Conservation (phyloP, 257 asterid genomes). For the Fraxinus excelsior region DNA sequence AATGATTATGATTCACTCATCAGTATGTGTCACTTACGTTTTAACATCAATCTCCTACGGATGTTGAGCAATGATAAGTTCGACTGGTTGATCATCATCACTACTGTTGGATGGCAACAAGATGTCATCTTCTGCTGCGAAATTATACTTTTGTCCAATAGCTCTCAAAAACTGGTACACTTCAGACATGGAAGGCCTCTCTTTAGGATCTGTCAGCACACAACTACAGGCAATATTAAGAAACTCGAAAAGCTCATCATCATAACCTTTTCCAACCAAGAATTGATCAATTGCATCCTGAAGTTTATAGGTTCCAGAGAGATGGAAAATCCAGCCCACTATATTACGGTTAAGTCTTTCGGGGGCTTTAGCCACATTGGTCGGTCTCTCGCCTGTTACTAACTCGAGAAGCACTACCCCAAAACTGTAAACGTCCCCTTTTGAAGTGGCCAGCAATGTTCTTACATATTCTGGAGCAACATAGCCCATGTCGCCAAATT, state of each 20-base stretch:
- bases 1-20: conserved; percentile 3
- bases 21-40: conserved; percentile 16
- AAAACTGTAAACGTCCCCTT: conserved; percentile 82
- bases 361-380: conserved; percentile 51
- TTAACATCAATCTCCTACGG: conserved; percentile 23
- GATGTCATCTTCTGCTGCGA: conserved; percentile 52
- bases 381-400: conserved; percentile 64
- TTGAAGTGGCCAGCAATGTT: conserved; percentile 80
- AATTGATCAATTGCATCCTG: conserved; percentile 59
- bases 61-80: conserved; percentile 65
- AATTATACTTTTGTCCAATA: conserved; percentile 58
- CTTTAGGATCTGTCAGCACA: conserved; percentile 61
- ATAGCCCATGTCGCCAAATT: conserved; percentile 76
- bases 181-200: conserved; percentile 80
- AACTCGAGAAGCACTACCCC: conserved; percentile 84
- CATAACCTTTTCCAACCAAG: conserved; percentile 58
- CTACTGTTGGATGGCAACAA: conserved; percentile 41
- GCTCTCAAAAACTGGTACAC: conserved; percentile 71
- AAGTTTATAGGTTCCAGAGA: conserved; percentile 55
- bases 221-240: conserved; percentile 77
- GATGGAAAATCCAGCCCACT: conserved; percentile 66
- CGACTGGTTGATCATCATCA: conserved; percentile 37
- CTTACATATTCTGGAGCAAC: conserved; percentile 73
- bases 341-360: conserved; percentile 69
- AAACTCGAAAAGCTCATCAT: conserved; percentile 63